Conservation (phyloP, 2,329 filamentous ascomycete genomes). For the Diaporthe helianthi region DNA sequence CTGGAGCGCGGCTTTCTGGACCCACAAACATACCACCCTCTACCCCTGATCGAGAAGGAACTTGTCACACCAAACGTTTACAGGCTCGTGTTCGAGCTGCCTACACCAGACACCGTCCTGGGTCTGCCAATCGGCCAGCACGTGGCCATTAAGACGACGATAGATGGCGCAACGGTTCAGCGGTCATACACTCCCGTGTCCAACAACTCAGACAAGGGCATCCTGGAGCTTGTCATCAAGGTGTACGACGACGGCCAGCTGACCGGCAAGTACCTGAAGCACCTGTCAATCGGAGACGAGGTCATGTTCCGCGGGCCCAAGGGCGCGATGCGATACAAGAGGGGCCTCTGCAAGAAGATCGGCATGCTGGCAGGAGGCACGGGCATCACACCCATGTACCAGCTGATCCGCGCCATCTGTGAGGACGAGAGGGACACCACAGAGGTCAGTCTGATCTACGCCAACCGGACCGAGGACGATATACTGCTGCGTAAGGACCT, state of each 20-base stretch:
- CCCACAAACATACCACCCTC: slow-evolving; percentile 52
- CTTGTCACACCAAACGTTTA: slow-evolving; percentile 53
- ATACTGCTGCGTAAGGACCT: slow-evolving; percentile 65
- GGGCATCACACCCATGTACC: slow-evolving; percentile 64
- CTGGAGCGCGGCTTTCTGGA: slow-evolving; percentile 56
- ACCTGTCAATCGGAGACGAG: slow-evolving; percentile 55
- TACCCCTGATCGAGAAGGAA: slow-evolving; percentile 52
- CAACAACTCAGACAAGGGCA: slow-evolving; percentile 57
- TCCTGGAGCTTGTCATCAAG: slow-evolving; percentile 58
- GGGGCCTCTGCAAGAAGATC: slow-evolving; percentile 51
- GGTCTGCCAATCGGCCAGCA: slow-evolving; percentile 66
- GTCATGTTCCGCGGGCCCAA: slow-evolving; percentile 63
- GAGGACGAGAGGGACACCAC: slow-evolving; percentile 66
- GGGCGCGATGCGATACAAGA: slow-evolving; percentile 60
- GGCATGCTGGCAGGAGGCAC: slow-evolving; percentile 63
- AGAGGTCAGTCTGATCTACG: slow-evolving; percentile 63
- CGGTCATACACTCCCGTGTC: slow-evolving; percentile 63
- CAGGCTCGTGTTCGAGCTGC: slow-evolving; percentile 56
- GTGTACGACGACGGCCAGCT: slow-evolving; percentile 58
- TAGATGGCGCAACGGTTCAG: slow-evolving; percentile 54
- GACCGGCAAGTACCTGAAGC: slow-evolving; percentile 56
- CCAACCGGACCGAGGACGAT: slow-evolving; percentile 64
- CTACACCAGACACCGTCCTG: slow-evolving; percentile 51
- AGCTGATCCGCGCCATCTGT: slow-evolving; percentile 69
- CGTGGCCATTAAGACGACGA: slow-evolving; percentile 56